Evolutionary conservation across 2,329 filamentous ascomycete genomes (phyloP).

Genomic region (Fonsecaea nubica): DNA sequence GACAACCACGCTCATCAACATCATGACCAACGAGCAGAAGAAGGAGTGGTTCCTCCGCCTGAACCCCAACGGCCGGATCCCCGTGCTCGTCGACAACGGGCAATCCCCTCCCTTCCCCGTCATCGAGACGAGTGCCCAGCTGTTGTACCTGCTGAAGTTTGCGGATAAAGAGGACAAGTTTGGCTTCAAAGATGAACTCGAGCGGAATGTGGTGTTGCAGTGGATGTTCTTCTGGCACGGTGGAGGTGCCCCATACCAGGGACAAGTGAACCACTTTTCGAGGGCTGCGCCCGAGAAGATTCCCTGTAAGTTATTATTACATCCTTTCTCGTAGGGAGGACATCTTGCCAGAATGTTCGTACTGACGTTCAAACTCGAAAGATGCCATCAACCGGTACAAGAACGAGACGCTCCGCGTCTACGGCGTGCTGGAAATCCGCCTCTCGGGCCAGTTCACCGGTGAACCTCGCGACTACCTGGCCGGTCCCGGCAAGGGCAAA

Average conservation of each 20-base stretch:
- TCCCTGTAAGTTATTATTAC: constrained; percentile 45
- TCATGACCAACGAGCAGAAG: constrained; percentile 62
- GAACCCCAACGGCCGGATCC: constrained; percentile 52
- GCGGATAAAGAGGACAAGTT: constrained; percentile 59
- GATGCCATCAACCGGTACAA: constrained; percentile 59
- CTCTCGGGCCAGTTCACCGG: constrained; percentile 60
- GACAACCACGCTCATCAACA: constrained; percentile 58
- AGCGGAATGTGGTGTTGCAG: constrained; percentile 57
- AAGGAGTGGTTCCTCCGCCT: constrained; percentile 53
- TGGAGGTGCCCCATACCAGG: constrained; percentile 43
- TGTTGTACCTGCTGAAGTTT: constrained; percentile 60
- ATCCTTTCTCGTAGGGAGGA: no score
- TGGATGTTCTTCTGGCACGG: constrained; percentile 62
- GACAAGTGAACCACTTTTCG: constrained; percentile 56
- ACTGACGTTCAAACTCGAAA: constrained; percentile 19
- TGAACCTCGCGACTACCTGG: constrained; percentile 59
- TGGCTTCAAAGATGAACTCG: constrained; percentile 60
- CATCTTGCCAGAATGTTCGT: neutral
- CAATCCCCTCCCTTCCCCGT: constrained; percentile 58
- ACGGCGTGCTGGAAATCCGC: constrained; percentile 62
- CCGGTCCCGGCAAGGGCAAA: constrained; percentile 61
- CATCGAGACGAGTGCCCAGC: constrained; percentile 60
- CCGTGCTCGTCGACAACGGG: constrained; percentile 59
- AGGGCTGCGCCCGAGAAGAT: constrained; percentile 55
- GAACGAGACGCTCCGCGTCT: constrained; percentile 61